Conservation (phyloP, 2,329 filamentous ascomycete genomes). For the Fulvia fulva region DNA sequence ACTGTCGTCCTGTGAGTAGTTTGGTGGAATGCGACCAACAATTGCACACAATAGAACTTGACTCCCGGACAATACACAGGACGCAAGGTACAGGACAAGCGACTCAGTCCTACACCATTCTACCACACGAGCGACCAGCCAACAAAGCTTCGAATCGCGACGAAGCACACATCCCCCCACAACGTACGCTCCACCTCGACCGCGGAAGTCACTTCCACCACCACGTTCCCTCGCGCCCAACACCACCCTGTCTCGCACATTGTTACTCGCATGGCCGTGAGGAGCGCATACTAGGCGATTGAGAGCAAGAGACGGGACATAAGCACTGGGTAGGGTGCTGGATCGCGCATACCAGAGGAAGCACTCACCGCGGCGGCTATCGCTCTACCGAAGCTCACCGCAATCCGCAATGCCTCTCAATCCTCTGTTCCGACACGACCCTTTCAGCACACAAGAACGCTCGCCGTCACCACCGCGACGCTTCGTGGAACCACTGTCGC, state of each 20-base stretch:
- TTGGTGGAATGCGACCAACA: not conserved
- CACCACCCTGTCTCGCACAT: not conserved
- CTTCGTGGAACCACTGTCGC: conserved; percentile 36
- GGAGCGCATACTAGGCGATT: not conserved
- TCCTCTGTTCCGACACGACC: conserved; percentile 26
- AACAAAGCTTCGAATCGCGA: too few species aligned
- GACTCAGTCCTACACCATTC: too few species aligned
- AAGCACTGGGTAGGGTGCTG: not conserved
- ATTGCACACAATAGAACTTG: not conserved
- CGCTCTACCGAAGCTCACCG: conserved; percentile 2
- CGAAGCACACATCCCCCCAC: too few species aligned
- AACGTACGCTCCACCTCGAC: not conserved
- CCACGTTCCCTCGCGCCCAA: conserved; percentile 41
- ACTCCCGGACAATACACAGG: not conserved
- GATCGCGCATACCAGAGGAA: not conserved
- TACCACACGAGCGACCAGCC: too few species aligned
- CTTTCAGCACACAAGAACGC: conserved; percentile 15
- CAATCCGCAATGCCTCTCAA: conserved; percentile 20
- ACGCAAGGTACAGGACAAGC: not conserved
- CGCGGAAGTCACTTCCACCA: conserved; percentile 39
- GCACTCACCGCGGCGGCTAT: not conserved
- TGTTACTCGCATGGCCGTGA: not conserved
- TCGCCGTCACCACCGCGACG: conserved; percentile 33
- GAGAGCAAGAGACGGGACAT: not conserved
- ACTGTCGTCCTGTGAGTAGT: too few species aligned